Conservation (phyloP, 2,329 filamentous ascomycete genomes). For the Sporothrix sp. region DNA sequence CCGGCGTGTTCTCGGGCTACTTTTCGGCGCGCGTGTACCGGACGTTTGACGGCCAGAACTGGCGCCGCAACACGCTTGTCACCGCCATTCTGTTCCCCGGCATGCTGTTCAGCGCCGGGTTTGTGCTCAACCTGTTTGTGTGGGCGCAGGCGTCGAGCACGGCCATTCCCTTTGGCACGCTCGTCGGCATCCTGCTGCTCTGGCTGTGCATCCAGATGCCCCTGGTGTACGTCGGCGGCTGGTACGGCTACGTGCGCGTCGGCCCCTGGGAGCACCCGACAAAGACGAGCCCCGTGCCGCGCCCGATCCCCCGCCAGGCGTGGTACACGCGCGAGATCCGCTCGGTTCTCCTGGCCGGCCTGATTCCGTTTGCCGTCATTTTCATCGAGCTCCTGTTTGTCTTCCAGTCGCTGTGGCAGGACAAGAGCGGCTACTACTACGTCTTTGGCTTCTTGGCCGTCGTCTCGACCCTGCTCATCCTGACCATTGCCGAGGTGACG, state of each 20-base stretch:
- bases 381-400: conserved; percentile 23
- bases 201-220: conserved; percentile 84
- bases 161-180: conserved; percentile 71
- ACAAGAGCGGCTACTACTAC: conserved; percentile 88
- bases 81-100: conserved; percentile 74
- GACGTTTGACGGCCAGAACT: conserved; percentile 68
- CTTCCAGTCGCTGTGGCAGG: conserved; percentile 69
- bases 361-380: conserved; percentile 65
- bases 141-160: conserved; percentile 86
- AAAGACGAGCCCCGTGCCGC: conserved; percentile 59
- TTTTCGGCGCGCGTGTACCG: conserved; percentile 76
- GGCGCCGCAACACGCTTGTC: conserved; percentile 65
- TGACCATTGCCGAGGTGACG: conserved; percentile 74
- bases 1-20: conserved; percentile 76
- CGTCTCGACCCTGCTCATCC: conserved; percentile 59
- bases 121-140: conserved; percentile 78
- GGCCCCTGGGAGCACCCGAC: conserved; percentile 72
- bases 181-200: conserved; percentile 61
- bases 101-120: conserved; percentile 61
- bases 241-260: conserved; percentile 60
- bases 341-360: conserved; percentile 59
- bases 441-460: conserved; percentile 78
- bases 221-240: conserved; percentile 70
- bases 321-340: conserved; percentile 63
- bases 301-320: conserved; percentile 62